These are phyloP conservation scores for Collariella sp. DNA, from an alignment of 495 filamentous ascomycete species.

Conservation along the genomic window DNA sequence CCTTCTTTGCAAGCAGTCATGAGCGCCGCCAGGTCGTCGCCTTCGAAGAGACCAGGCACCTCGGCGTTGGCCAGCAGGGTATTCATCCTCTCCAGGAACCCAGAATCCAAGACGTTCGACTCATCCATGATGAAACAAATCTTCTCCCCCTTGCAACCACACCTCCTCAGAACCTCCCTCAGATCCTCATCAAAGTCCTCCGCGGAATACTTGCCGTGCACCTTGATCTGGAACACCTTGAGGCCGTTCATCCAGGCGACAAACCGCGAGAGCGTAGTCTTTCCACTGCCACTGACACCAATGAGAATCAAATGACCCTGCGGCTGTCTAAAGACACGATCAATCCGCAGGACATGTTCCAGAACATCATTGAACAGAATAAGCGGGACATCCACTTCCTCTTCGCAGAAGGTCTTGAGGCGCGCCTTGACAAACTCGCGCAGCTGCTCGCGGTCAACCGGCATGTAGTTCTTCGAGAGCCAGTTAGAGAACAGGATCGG, in stretches of 20 bases:
- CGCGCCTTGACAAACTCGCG: constrained; percentile 96
- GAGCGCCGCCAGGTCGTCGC: constrained; percentile 87
- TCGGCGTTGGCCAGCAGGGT: constrained; percentile 96
- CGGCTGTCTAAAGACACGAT: constrained; percentile 95
- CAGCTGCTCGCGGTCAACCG: constrained; percentile 86
- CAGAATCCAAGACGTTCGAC: constrained; percentile 94
- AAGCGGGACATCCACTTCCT: constrained; percentile 96
- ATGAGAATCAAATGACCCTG: constrained; percentile 98
- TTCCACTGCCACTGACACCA: constrained; percentile 94
- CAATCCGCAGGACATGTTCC: constrained; percentile 95
- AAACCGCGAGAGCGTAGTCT: constrained; percentile 95
- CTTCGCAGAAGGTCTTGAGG: constrained; percentile 96
- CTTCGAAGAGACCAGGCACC: constrained; percentile 95
- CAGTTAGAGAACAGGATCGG: constrained; percentile 98
- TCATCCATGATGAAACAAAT: constrained; percentile 99
- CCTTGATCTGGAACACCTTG: constrained; percentile 98
- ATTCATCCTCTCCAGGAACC: constrained; percentile 98
- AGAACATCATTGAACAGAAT: constrained; percentile 97
- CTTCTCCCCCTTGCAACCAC: constrained; percentile 96
- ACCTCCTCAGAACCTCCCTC: constrained; percentile 82
- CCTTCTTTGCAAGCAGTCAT: constrained; percentile 99
- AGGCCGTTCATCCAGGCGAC: constrained; percentile 99
- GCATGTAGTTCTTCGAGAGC: constrained; percentile 98
- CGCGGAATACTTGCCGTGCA: constrained; percentile 95
- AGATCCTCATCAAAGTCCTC: constrained; percentile 99